Base-by-base conservation (phyloP, 1,139 yeast species). In the Barnettozyma hawaiiensis region DNA sequence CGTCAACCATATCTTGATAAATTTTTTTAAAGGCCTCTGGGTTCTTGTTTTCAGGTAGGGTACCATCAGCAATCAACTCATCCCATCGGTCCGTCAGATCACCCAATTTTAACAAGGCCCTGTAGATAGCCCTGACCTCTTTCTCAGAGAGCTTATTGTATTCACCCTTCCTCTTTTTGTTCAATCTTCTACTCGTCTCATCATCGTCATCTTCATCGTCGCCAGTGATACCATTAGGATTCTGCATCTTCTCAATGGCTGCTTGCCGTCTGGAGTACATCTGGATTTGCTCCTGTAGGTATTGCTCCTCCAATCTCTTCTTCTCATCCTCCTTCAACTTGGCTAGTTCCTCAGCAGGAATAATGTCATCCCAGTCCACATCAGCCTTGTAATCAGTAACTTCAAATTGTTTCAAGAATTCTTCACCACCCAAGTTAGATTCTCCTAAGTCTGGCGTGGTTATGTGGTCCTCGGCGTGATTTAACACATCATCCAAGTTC, bases 381-480 rank as follows among this genome's bases (percentile, higher is more conserved):
- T 94, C 97, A 0, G 98, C 97, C 65, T 94, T 94, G 64, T 90
- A 94, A 63, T 94, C 98, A 1, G 98, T 94, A 43, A 94, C 98
- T 64, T 94, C 98, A 63, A 94, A 94, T 64, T 94, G 99, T 58
- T 81, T 87, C 66, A 94, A 75, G 60, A 94, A 94, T 65, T 94
- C 99, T 64, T 94, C 99, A 40, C 98, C 96, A 47, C 99, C 99
- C 47, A 94, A 72, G 58, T 92, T 95, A 14, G 96, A 86, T 59
- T 94, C 97, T 7, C 97, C 98, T 21, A 92, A 66, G 40, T 92
- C 98, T 0, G 97, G 97, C 0, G 98, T 85, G 1, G 98, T 92
- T 19, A 84, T 81, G 61, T 92, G 97, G 61, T 94, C 97, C 63
- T 94, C 98, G 3, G 98, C 99, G 63, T 90, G 97, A 54, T 84